Conservation (phyloP, 805 yeast genomes). For the Pichia pseudocactophila region DNA sequence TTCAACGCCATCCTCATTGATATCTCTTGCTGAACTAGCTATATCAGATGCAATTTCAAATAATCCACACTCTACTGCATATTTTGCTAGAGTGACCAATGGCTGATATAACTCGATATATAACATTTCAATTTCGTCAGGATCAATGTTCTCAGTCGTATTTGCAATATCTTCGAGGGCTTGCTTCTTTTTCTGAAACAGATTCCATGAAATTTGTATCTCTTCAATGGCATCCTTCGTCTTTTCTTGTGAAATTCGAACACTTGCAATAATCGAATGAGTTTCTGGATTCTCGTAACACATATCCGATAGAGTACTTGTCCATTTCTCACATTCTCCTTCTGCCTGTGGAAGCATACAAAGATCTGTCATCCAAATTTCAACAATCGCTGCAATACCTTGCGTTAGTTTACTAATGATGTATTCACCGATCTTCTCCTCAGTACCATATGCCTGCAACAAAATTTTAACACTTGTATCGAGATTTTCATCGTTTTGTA, state of each 20-base stretch:
- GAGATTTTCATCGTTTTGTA: constrained; percentile 6
- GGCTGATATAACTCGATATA: constrained; percentile 67
- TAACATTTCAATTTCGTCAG: constrained; percentile 38
- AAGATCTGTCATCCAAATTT: constrained; percentile 95
- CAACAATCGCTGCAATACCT: constrained; percentile 79
- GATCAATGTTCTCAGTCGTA: constrained; percentile 27
- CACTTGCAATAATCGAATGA: constrained; percentile 74
- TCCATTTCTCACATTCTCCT: constrained; percentile 60
- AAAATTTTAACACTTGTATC: constrained; percentile 20
- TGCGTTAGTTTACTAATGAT: constrained; percentile 55
- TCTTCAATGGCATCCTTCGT: constrained; percentile 66
- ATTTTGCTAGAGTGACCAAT: constrained; percentile 60
- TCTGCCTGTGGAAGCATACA: constrained; percentile 94
- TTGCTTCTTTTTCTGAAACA: constrained; percentile 46
- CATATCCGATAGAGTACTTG: constrained; percentile 52
- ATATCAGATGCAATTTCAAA: constrained; percentile 61
- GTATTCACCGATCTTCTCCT: constrained; percentile 25
- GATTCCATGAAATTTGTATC: constrained; percentile 59
- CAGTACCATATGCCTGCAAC: constrained; percentile 22
- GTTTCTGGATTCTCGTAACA: constrained; percentile 65
- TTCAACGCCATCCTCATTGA: constrained; percentile 81
- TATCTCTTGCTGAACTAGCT: constrained; percentile 56
- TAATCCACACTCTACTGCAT: constrained; percentile 66
- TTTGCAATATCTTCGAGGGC: constrained; percentile 32
- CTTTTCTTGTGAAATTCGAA: constrained; percentile 79